phyloP scores from a whole-genome alignment of 768 basidiomycete species.

The Cyathus striatus region DNA sequence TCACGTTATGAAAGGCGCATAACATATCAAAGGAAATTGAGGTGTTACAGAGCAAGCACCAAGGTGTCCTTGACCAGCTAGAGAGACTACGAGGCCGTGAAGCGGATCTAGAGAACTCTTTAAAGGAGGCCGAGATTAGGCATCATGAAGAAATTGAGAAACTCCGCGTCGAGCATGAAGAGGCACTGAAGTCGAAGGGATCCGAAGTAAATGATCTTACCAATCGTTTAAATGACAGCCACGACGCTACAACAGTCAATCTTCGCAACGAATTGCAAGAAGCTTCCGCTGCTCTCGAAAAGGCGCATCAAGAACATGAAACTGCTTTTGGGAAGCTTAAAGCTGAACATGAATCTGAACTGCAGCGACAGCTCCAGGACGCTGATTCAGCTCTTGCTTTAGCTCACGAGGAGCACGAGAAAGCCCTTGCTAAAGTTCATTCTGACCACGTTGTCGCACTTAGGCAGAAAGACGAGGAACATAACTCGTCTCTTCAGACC shows the following conservation, averaged over 20 bases:
- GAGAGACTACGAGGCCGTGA: constrained; percentile 57
- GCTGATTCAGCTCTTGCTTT: constrained; percentile 43
- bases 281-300: constrained; percentile 36
- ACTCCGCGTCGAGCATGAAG: constrained; percentile 45
- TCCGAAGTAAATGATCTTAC: constrained; percentile 44
- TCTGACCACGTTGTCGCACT: constrained; percentile 51
- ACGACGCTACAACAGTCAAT: constrained; percentile 30
- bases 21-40: constrained; percentile 91
- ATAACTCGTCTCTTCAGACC: constrained; percentile 50
- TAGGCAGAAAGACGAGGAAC: constrained; percentile 58
- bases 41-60: constrained; percentile 58
- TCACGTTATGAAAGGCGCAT: constrained; percentile 41
- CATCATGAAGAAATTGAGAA: constrained; percentile 43
- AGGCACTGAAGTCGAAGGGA: constrained; percentile 29
- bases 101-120: constrained; percentile 40
- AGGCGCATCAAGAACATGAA: constrained; percentile 54
- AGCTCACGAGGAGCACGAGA: constrained; percentile 51
- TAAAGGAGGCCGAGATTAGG: constrained; percentile 47
- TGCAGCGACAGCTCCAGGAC: constrained; percentile 51
- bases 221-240: constrained; percentile 42
- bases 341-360: constrained; percentile 45
- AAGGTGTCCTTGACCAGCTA: constrained; percentile 44
- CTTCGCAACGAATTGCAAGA: constrained; percentile 40
- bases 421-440: constrained; percentile 36
- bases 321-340: constrained; percentile 53